Conservation (phyloP, 2,329 filamentous ascomycete genomes). For the Davidsoniella eucalypti region DNA sequence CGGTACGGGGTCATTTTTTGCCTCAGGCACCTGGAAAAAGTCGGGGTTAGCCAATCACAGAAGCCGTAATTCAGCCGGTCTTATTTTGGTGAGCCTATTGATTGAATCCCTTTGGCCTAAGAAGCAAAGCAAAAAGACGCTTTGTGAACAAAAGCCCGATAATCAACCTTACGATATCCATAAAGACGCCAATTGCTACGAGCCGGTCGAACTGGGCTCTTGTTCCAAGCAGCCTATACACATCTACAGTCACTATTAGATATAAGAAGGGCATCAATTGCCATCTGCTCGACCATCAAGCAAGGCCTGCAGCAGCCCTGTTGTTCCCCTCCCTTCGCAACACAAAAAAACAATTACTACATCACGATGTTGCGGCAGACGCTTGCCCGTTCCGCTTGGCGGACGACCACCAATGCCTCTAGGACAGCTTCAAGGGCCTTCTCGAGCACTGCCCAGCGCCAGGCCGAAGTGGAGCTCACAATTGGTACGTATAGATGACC, state of each 20-base stretch:
- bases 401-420: conserved; percentile 39
- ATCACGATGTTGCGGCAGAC: conserved; percentile 49
- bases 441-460: conserved; percentile 59
- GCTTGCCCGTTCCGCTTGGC: conserved; percentile 52
- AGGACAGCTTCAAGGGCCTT: conserved; percentile 55
- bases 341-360: neutral
- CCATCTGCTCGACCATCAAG: neutral
- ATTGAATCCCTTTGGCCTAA: neutral
- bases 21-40: conserved; percentile 23
- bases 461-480: conserved; percentile 91
- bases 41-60: conserved; percentile 24
- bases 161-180: conserved; percentile 3
- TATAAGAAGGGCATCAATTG: neutral
- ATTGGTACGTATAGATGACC: conserved; percentile 43
- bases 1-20: too few species aligned
- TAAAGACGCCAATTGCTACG: neutral
- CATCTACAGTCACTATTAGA: conserved; percentile 2
- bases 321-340: neutral
- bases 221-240: neutral
- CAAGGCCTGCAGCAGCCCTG: too few species aligned
- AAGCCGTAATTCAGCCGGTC: conserved; percentile 20
- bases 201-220: neutral
- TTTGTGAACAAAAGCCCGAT: neutral
- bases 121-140: neutral
- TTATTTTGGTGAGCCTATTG: neutral